These are phyloP conservation scores for Clavispora santaluciae DNA, from an alignment of 805 yeast species.

Conservation along the genomic window DNA sequence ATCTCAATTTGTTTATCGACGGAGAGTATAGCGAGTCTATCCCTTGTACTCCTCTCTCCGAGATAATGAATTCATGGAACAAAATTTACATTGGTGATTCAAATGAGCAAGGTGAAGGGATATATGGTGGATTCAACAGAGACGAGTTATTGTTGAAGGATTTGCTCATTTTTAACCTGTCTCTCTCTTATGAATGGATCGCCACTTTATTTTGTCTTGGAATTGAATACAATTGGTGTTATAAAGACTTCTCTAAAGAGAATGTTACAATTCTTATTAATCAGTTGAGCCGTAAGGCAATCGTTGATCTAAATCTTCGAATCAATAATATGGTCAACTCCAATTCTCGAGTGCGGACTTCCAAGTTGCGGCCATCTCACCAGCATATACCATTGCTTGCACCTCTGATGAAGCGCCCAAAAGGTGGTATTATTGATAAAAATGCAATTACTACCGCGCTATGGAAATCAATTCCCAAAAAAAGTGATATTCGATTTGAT, in stretches of 20 bases:
- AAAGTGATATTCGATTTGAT: slow-evolving; percentile 12
- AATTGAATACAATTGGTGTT: slow-evolving; percentile 46
- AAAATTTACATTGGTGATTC: slow-evolving; percentile 31
- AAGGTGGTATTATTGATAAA: background rate
- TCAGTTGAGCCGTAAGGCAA: slow-evolving; percentile 34
- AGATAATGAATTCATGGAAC: slow-evolving; percentile 28
- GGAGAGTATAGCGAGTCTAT: slow-evolving; percentile 45
- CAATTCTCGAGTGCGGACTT: background rate
- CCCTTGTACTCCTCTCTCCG: slow-evolving; percentile 31
- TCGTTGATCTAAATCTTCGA: slow-evolving; percentile 32
- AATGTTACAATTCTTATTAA: slow-evolving; percentile 37
- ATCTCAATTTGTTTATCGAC: slow-evolving; percentile 43
- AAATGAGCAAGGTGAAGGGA: background rate
- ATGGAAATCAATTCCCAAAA: slow-evolving; percentile 2
- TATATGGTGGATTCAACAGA: slow-evolving; percentile 6
- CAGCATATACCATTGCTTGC: background rate
- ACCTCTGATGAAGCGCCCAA: background rate
- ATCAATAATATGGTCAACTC: slow-evolving; percentile 22
- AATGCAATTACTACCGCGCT: slow-evolving; percentile 2
- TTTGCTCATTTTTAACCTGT: slow-evolving; percentile 33
- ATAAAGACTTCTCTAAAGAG: slow-evolving; percentile 27
- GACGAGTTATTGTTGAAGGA: slow-evolving; percentile 33
- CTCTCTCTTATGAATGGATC: slow-evolving; percentile 48
- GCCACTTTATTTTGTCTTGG: slow-evolving; percentile 41
- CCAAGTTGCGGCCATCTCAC: background rate